Evolutionary conservation across 495 filamentous ascomycete species (phyloP).

Genomic region (Neurospora tetraspora): DNA sequence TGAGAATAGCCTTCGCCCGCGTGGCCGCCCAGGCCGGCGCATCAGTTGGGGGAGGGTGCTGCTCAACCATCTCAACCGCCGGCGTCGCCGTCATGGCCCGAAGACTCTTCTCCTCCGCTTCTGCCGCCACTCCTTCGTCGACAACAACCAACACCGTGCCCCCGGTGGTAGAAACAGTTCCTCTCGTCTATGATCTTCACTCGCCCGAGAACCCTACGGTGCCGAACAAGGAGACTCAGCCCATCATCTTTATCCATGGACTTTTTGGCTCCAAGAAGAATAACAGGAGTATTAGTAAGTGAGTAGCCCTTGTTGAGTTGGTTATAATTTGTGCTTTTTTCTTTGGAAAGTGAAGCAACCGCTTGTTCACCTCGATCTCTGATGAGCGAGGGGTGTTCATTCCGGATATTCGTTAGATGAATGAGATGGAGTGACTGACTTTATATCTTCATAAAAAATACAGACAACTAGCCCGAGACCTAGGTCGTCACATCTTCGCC

Average conservation of each 20-base stretch:
- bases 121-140: not conserved
- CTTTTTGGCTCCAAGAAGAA: constrained; percentile 96
- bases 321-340: not conserved
- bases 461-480: constrained; percentile 67
- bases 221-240: constrained; percentile 36
- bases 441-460: not conserved
- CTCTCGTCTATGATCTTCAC: constrained; percentile 51
- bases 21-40: not conserved
- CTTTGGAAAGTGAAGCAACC: not conserved
- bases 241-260: constrained; percentile 86
- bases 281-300: constrained; percentile 94
- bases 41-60: not conserved
- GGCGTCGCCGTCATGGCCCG: not conserved
- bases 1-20: not conserved
- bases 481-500: constrained; percentile 73
- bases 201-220: constrained; percentile 31
- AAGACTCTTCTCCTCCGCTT: not conserved
- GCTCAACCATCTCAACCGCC: not conserved
- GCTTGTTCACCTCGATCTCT: not conserved
- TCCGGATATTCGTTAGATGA: not conserved
- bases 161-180: constrained; percentile 18
- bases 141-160: not conserved
- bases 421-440: not conserved
- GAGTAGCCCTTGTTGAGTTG: constrained; percentile 30
- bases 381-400: constrained; percentile 1